These are phyloP conservation scores for Capsella rubella DNA, from an alignment of 441 rosid species.

Conservation along the genomic window DNA sequence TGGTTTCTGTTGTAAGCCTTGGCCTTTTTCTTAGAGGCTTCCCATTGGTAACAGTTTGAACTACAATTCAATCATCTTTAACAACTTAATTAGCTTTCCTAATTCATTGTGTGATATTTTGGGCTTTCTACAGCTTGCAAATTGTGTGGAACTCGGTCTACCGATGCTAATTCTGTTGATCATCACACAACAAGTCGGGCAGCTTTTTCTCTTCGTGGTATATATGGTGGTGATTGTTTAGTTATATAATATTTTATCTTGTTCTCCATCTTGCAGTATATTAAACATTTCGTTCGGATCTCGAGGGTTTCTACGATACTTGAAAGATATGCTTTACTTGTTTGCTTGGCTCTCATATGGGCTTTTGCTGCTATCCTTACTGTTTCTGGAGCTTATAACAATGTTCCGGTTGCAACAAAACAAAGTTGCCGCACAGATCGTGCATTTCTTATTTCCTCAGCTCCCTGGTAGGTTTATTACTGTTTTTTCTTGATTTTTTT, in stretches of 20 bases:
- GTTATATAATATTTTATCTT: neutral
- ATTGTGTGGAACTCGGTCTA: slow-evolving; percentile 89
- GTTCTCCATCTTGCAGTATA: slow-evolving; percentile 59
- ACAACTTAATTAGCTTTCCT: neutral
- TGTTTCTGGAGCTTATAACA: slow-evolving; percentile 91
- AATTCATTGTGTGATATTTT: slow-evolving; percentile 24
- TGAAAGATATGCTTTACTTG: slow-evolving; percentile 84
- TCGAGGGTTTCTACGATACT: slow-evolving; percentile 45
- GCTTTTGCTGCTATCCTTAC: slow-evolving; percentile 92
- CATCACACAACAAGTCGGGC: slow-evolving; percentile 68
- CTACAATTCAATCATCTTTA: neutral
- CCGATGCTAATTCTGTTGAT: slow-evolving; percentile 90
- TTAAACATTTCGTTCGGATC: slow-evolving; percentile 48
- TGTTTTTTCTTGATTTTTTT: slow-evolving; percentile 11
- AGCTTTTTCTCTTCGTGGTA: neutral
- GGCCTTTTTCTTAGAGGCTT: slow-evolving; percentile 86
- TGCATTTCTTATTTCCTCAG: slow-evolving; percentile 71
- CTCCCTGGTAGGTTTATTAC: slow-evolving; percentile 68
- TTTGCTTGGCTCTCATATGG: slow-evolving; percentile 85
- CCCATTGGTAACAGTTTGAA: slow-evolving; percentile 68
- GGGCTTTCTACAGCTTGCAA: slow-evolving; percentile 68
- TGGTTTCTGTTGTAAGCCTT: slow-evolving; percentile 78
- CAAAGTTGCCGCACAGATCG: slow-evolving; percentile 82
- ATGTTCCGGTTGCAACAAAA: slow-evolving; percentile 60
- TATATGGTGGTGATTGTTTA: slow-evolving; percentile 12